Evolutionary conservation across 1,284 basidiomycete species (phyloP), one percentile per base, ranked within the genome.

Genomic region (Lignosus rhinocerotis): DNA sequence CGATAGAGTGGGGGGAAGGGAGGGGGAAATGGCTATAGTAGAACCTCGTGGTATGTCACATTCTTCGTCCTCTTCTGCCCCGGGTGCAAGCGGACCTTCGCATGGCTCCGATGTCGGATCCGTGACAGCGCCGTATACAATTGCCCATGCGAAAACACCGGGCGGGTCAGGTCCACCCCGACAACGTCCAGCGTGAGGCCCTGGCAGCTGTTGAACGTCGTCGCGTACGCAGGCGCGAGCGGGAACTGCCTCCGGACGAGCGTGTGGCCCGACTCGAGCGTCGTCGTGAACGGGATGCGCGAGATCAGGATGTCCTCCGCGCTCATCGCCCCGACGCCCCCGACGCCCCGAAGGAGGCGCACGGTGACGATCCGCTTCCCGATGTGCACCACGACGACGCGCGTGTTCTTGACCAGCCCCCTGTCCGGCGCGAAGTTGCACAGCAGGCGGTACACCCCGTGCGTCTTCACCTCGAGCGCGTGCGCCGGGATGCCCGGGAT

Each of bases 161-260:
- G 62, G 0, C 58, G 53, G 1, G 69, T 71, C 4, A 75, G 51
- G 56, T 79, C 78, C 0, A 78, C 64, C 2, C 70, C 77, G 10
- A 77, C 66, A 2, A 64, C 46, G 53, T 78, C 73, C 1, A 78
- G 61, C 3, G 78, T 78, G 2, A 78, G 65, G 5, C 76, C 77
- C 63, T 78, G 77, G 62, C 76, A 78, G 59, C 75, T 75, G 58
- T 78, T 76, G 65, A 79, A 78, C 19, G 76, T 78, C 2, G 75
- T 76, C 16, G 75, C 72, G 64, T 78, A 79, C 14, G 76, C 78
- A 1, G 71, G 72, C 10, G 71, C 70, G 9, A 79, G 66, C 4
- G 78, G 78, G 56, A 78, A 78, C 62, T 79, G 77, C 16, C 67
- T 58, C 0, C 75, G 66, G 5, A 71, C 53, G 2, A 78, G 61